phyloP scores from a whole-genome alignment of 2,329 filamentous ascomycete genomes.

The Verticillium nubilum region DNA sequence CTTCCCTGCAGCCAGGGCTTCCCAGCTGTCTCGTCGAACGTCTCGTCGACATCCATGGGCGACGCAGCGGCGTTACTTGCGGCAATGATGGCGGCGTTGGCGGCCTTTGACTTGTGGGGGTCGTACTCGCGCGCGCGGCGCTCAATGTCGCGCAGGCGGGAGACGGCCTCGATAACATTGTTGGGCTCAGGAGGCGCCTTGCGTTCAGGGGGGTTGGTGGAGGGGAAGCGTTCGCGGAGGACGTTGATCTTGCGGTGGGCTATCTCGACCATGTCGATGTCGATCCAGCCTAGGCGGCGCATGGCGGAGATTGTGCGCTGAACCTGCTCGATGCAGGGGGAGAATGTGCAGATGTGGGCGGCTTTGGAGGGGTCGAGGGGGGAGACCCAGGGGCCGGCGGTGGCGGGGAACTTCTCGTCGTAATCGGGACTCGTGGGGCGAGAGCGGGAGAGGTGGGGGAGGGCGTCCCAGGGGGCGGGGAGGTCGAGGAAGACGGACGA shows the following conservation, averaged over 20 bases:
- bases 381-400: conserved; percentile 40
- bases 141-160: conserved; percentile 68
- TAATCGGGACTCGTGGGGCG: conserved; percentile 22
- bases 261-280: conserved; percentile 91
- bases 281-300: conserved; percentile 78
- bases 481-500: conserved; percentile 75
- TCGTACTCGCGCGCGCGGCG: conserved; percentile 62
- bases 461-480: conserved; percentile 74
- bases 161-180: conserved; percentile 74
- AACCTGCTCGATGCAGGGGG: conserved; percentile 94
- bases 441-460: conserved; percentile 66
- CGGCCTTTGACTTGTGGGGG: conserved; percentile 7
- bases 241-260: conserved; percentile 75
- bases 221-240: conserved; percentile 71
- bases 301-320: conserved; percentile 77
- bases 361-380: conserved; percentile 67
- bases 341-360: conserved; percentile 86
- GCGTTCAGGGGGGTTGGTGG: conserved; percentile 59
- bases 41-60: conserved; percentile 34
- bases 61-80: conserved; percentile 22
- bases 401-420: conserved; percentile 11
- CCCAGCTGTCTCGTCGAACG: conserved; percentile 20
- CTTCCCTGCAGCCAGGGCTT: conserved; percentile 71
- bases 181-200: conserved; percentile 65
- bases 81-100: conserved; percentile 17